A percentile compares a stretch with the other conserved stretches of the same genome.
Evolutionary conservation across 495 filamentous ascomycete species (phyloP).

Genomic region (Annulohypoxylon stygium): DNA sequence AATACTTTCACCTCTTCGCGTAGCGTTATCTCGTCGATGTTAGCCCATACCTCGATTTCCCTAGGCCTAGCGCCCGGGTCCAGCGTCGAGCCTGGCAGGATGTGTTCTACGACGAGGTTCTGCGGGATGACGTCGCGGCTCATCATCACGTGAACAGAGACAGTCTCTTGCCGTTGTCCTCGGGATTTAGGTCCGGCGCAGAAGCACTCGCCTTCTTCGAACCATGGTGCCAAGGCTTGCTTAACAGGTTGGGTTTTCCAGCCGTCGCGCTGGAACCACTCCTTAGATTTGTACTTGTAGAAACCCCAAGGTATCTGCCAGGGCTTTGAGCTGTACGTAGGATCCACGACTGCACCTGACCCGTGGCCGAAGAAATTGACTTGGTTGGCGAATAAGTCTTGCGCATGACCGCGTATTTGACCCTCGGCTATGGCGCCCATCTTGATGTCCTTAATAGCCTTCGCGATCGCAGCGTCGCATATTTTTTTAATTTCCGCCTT

Average conservation of each 20-base stretch:
- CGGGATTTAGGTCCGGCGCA: conserved; percentile 61
- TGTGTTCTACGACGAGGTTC: conserved; percentile 73
- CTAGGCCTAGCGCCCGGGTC: conserved; percentile 69
- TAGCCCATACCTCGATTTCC: conserved; percentile 71
- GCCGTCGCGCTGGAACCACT: conserved; percentile 42
- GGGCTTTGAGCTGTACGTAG: conserved; percentile 44
- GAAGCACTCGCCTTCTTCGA: conserved; percentile 76
- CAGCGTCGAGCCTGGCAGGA: conserved; percentile 64
- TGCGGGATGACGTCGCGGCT: conserved; percentile 64
- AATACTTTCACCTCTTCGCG: conserved; percentile 51
- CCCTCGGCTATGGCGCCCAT: conserved; percentile 52
- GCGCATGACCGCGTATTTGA: conserved; percentile 44
- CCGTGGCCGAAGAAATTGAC: conserved; percentile 59
- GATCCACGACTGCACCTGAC: conserved; percentile 53
- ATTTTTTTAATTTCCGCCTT: conserved; percentile 50
- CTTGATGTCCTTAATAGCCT: conserved; percentile 52
- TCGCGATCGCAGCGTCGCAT: conserved; percentile 46
- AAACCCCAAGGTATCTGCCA: conserved; percentile 36
- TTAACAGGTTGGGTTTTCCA: conserved; percentile 46
- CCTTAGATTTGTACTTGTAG: conserved; percentile 28
- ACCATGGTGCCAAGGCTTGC: conserved; percentile 68
- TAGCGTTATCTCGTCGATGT: conserved; percentile 54
- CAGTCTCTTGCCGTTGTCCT: conserved; percentile 38
- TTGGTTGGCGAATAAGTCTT: conserved; percentile 51
- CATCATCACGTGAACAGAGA: conserved; percentile 64